Percentiles rank a stretch among this genome's conserved stretches.
phyloP scores from a whole-genome alignment of 805 yeast species.

The Scheffersomyces spartinae region DNA sequence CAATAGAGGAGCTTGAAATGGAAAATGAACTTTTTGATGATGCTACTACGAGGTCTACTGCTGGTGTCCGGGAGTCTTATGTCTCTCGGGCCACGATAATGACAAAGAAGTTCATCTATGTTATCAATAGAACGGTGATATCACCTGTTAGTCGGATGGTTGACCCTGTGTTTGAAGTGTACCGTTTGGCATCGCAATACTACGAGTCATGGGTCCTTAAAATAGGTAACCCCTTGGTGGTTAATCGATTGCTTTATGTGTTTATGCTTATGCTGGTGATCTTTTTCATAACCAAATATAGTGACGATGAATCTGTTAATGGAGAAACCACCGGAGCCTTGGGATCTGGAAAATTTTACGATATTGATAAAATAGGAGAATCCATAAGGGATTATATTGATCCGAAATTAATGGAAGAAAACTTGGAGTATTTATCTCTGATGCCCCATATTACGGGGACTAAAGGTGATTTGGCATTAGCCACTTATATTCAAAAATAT shows the following conservation, averaged over 20 bases:
- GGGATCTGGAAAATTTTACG: conserved; percentile 48
- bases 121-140: too few relatives aligned
- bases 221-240: conserved; percentile 79
- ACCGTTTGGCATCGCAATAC: conserved; percentile 26
- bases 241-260: conserved; percentile 68
- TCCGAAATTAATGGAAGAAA: conserved; percentile 45
- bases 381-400: conserved; percentile 42
- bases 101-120: too few relatives aligned
- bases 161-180: conserved; percentile 43
- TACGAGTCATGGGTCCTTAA: conserved; percentile 49
- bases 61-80: too few relatives aligned
- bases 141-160: conserved; percentile 35
- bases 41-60: too few relatives aligned
- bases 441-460: conserved; percentile 89
- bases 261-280: conserved; percentile 47
- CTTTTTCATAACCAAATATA: conserved; percentile 47
- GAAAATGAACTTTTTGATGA: too few relatives aligned
- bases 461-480: conserved; percentile 66
- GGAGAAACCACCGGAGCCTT: conserved; percentile 27
- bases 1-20: too few relatives aligned
- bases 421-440: conserved; percentile 59
- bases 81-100: too few relatives aligned
- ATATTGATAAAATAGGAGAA: conserved; percentile 38
- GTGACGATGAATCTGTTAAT: conserved; percentile 28
- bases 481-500: conserved; percentile 50